Evolutionary conservation across 306 rosid genomes (phyloP), one percentile per base, ranked within the genome.

Genomic region (Cicer pinnatifidum): DNA sequence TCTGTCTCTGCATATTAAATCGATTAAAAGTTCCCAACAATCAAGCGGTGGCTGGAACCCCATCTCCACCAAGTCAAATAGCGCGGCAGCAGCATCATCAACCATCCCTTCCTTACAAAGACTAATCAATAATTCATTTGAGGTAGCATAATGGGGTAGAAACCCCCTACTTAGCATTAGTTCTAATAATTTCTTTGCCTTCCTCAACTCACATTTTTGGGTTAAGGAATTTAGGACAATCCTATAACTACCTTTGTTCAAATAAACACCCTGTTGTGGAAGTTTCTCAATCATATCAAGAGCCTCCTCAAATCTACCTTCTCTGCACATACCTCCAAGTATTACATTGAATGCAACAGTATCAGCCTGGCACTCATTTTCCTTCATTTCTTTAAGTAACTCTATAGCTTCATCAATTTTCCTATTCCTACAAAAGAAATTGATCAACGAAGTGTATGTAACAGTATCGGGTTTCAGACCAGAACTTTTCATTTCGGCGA

Each of bases 121-220:
- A 78, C 83, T 56, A 66, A 86, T 85, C 75, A 93, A 79, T 81
- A 88, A 71, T 66, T 83, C 90, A 78, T 93, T 93, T 53, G 97
- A 91, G 76, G 97, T 88, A 46, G 90, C 97, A 75, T 85, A 80
- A 81, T 93, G 97, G 12, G 98, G 98, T 41, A 84, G 13, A 82
- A 88, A 85, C 7, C 96, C 92, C 83, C 97, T 91, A 80, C 81
- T 70, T 47, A 91, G 59, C 93, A 89, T 93, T 59, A 93, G 33
- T 45, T 69, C 77, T 81, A 91, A 84, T 70, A 89, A 83, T 16
- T 69, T 81, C n/a, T 39, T 72, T 2, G 94, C 97, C 84, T 43
- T 88, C 57, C 79, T 70, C 75, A 89, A 77, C 68, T 91, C 91
- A 72, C 88, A 79, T 13, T 85, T 86, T 72, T 84, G 83, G 60